Conservation (phyloP, 176 grass and related monocot species). For the Saccharum spontaneum region DNA sequence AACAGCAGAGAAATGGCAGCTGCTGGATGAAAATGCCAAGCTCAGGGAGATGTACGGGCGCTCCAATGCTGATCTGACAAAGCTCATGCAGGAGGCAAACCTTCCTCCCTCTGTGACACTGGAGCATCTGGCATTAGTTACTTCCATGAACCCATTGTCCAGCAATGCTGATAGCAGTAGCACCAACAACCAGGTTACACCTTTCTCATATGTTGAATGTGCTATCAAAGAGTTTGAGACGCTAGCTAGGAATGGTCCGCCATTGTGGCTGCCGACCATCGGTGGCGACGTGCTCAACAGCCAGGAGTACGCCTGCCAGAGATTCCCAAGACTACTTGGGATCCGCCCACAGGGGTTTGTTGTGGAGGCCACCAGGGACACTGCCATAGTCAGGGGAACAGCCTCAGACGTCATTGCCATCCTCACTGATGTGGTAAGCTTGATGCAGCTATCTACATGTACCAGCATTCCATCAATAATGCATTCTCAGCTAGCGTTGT, state of each 20-base stretch:
- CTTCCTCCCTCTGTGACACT: not conserved
- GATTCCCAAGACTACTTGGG: not conserved
- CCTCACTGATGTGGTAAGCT: constrained; percentile 20
- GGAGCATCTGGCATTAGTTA: not conserved
- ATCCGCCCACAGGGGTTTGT: not conserved
- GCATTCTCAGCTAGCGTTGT: not conserved
- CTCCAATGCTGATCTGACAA: not conserved
- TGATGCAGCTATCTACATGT: not conserved
- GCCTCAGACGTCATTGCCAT: not conserved
- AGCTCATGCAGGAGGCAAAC: not conserved
- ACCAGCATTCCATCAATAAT: not conserved
- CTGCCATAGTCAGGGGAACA: not conserved
- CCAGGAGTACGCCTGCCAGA: not conserved
- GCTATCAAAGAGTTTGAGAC: not conserved
- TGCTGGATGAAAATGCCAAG: constrained; percentile 10
- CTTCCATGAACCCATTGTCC: not conserved
- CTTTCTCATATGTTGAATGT: not conserved
- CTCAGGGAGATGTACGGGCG: not conserved
- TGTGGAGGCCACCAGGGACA: not conserved
- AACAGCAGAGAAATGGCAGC: not conserved
- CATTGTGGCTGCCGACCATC: not conserved
- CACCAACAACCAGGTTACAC: not conserved
- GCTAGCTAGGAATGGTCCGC: not conserved
- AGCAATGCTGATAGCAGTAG: not conserved
- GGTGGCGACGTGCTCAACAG: not conserved